These are phyloP conservation scores for Plantago elongata DNA, from an alignment of 257 asterid genomes.

Conservation along the genomic window DNA sequence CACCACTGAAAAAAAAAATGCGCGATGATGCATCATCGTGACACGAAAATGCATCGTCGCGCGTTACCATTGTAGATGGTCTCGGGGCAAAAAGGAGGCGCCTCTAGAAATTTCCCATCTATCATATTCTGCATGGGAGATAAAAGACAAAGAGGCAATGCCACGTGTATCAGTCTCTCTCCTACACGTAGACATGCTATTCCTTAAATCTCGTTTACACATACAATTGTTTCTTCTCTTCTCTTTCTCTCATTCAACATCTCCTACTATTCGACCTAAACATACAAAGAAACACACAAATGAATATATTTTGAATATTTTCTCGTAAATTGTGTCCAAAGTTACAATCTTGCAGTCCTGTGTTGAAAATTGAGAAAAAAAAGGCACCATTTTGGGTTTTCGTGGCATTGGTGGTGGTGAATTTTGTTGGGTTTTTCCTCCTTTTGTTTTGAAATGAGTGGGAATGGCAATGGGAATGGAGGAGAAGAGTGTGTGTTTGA, in stretches of 20 bases:
- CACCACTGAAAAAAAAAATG: too few species aligned
- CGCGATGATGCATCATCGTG: too few species aligned
- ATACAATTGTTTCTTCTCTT: constrained; percentile 26
- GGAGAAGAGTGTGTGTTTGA: constrained; percentile 61
- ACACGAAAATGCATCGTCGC: too few species aligned
- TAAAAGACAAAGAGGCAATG: constrained; percentile 5
- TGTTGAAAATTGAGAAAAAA: constrained; percentile 7
- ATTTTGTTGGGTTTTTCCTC: constrained; percentile 16
- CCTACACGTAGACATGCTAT: constrained; percentile 24
- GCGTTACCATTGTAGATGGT: too few species aligned
- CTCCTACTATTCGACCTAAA: constrained; percentile 17
- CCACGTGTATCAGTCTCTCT: constrained; percentile 52
- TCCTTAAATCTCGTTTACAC: constrained; percentile 34
- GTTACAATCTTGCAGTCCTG: constrained; percentile 16
- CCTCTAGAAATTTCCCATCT: too few species aligned
- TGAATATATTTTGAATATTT: constrained; percentile 23
- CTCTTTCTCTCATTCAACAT: constrained; percentile 14
- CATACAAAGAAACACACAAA: constrained; percentile 21
- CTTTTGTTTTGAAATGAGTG: constrained; percentile 49
- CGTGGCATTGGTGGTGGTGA: not conserved
- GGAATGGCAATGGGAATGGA: constrained; percentile 35
- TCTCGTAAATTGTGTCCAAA: constrained; percentile 19
- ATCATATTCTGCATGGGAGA: not conserved
- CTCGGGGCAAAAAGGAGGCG: too few species aligned
- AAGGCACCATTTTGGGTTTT: constrained; percentile 20